Base-by-base conservation (phyloP, 371 early-diverging fungal species). In the Furculomyces boomerangus region DNA sequence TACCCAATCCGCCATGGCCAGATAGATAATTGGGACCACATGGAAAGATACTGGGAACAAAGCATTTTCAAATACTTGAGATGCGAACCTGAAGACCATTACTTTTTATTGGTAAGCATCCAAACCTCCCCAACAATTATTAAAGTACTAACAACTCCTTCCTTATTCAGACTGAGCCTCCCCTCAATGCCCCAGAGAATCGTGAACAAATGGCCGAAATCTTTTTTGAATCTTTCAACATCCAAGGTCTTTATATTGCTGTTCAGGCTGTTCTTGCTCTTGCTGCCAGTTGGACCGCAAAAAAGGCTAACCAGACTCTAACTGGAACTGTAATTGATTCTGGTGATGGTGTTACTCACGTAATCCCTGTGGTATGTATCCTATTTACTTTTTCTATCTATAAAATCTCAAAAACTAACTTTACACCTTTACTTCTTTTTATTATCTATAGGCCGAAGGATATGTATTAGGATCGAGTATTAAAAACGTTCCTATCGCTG, bases 291-390 rank as follows among this genome's bases (percentile, higher is more conserved):
- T 90, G 90, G 90, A 82, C 83, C 3, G 81, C 85, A 13, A 82
- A 74, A 59, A 83, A 82, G 70, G 76, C 78, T 8, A 74, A 67
- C 43, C 81, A 80, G 60, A 88, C 91, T 22, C 73, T 96, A 60
- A 97, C 97, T 2, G 97, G 97, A 58, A 93, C 93, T 0, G 97
- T 96, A 22, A 88, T 96, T 59, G 97, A 96, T 67, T 82, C 84
- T 57, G 97, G 97, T 35, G 97, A 95, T 75, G 97, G 97, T 71
- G 96, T 97, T 25, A 95, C 97, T 28, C 97, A 97, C 72, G 93
- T 96, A 53, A 96, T 96, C 60, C 97, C 97, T 27, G 94, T 96
- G 54, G 93, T 35, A 35, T 10, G 35, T 16, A 10, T 35, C 16
- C n/a, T n/a, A n/a, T n/a, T n/a, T n/a, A n/a, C n/a, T n/a, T n/a